These are phyloP conservation scores for Colletotrichum kahawae DNA, from an alignment of 2,329 filamentous ascomycete species.

Conservation along the genomic window DNA sequence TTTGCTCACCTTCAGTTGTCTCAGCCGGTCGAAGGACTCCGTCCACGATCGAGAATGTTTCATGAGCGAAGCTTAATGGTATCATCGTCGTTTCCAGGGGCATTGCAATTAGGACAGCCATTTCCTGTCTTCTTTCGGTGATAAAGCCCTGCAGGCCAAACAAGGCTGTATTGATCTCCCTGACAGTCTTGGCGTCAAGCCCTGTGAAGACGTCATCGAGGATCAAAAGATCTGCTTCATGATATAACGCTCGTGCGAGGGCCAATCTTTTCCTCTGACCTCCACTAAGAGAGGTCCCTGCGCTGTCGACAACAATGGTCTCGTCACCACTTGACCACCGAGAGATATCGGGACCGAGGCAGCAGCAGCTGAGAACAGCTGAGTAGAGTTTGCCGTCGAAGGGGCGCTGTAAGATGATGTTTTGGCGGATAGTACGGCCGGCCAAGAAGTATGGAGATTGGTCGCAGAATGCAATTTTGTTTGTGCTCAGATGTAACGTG, in stretches of 20 bases:
- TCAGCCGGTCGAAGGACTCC: background rate
- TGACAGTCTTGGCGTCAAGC: background rate
- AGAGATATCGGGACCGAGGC: background rate
- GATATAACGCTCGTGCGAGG: background rate
- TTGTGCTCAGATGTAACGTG: background rate
- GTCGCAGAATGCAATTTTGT: background rate
- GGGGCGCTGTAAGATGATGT: background rate
- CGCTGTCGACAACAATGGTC: background rate
- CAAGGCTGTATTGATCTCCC: background rate
- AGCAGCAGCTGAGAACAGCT: background rate
- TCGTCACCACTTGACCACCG: background rate
- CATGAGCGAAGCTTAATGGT: background rate
- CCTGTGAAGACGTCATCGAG: background rate
- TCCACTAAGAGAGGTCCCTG: background rate
- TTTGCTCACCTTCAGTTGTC: background rate
- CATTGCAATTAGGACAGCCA: background rate
- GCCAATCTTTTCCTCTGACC: background rate
- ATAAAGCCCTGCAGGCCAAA: background rate
- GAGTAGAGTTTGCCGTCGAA: background rate
- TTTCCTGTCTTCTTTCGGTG: background rate
- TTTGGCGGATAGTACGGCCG: background rate
- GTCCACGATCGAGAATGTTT: background rate
- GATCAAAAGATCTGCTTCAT: background rate
- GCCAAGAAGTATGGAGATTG: background rate
- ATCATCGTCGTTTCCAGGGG: background rate